phyloP scores from a whole-genome alignment of 78 protist genomes.

The Dictyostelium brefeldianum region DNA sequence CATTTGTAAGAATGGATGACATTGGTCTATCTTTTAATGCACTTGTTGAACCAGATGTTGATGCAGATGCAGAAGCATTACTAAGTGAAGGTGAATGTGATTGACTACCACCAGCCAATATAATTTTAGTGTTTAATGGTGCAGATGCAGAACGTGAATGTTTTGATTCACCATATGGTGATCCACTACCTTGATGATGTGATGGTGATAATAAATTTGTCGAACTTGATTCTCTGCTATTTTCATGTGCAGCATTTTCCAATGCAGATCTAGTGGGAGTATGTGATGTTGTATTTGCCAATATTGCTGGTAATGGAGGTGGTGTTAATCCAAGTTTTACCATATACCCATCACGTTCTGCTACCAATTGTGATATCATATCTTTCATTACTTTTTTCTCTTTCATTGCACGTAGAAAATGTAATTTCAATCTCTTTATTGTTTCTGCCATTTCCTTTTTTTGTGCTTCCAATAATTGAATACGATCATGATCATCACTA shows the following conservation, averaged over 20 bases:
- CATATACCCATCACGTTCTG: conserved; percentile 56
- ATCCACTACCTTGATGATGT: background rate
- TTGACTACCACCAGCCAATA: background rate
- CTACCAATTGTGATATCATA: conserved; percentile 37
- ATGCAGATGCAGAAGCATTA: background rate
- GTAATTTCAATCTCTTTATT: conserved; percentile 47
- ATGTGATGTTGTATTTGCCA: background rate
- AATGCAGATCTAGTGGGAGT: conserved; percentile 21
- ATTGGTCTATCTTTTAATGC: background rate
- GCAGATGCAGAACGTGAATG: conserved; percentile 59
- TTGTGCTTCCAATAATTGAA: conserved; percentile 30
- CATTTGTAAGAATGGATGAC: conserved; percentile 21
- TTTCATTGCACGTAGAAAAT: conserved; percentile 52
- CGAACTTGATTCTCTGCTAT: background rate
- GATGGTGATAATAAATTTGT: background rate
- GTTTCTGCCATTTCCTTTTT: conserved; percentile 61
- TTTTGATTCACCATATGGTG: background rate
- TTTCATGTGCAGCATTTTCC: background rate
- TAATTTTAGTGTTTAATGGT: conserved; percentile 43
- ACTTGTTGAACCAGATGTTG: conserved; percentile 14
- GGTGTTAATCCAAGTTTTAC: conserved; percentile 58
- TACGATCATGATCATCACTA: conserved; percentile 19
- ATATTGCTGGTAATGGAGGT: conserved; percentile 64
- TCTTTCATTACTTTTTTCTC: conserved; percentile 64
- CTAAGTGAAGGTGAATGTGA: conserved; percentile 43